phyloP scores from a whole-genome alignment of 108 stramenopile species.

The Pseudonitzschia delicatissima region DNA sequence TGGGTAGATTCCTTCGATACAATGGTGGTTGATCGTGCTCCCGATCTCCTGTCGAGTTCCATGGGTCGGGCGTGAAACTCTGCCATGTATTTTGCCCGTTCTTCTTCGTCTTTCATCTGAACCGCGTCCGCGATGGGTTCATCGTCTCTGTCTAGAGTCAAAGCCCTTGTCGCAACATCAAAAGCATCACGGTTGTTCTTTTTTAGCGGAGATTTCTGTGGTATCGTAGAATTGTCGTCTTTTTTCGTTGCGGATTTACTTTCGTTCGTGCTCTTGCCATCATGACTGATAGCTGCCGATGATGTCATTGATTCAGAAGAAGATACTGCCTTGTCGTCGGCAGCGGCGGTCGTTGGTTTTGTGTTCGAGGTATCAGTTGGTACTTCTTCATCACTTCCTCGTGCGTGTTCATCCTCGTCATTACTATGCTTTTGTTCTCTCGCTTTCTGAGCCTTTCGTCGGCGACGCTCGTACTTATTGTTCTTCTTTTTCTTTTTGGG shows the following conservation, averaged over 20 bases:
- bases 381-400: no score
- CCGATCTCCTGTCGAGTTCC: slow-evolving; percentile 73
- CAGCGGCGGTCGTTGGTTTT: not conserved
- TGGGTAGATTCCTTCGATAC: slow-evolving; percentile 34
- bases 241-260: not conserved
- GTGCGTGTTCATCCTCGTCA: not conserved
- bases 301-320: no score
- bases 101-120: slow-evolving; percentile 32
- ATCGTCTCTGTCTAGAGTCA: no score
- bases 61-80: slow-evolving; percentile 83
- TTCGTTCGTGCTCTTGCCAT: not conserved
- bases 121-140: not conserved
- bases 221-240: no score
- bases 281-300: not conserved
- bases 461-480: slow-evolving; percentile 69
- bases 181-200: no score
- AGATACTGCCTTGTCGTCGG: no score
- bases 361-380: no score
- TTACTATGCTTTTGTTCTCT: slow-evolving; percentile 12
- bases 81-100: slow-evolving; percentile 67
- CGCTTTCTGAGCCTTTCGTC: slow-evolving; percentile 26
- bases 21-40: slow-evolving; percentile 41
- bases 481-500: slow-evolving; percentile 46
- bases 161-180: no score
- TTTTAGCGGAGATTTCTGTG: no score